Conservation (phyloP, 2,329 filamentous ascomycete genomes). For the Penicillium sp. region DNA sequence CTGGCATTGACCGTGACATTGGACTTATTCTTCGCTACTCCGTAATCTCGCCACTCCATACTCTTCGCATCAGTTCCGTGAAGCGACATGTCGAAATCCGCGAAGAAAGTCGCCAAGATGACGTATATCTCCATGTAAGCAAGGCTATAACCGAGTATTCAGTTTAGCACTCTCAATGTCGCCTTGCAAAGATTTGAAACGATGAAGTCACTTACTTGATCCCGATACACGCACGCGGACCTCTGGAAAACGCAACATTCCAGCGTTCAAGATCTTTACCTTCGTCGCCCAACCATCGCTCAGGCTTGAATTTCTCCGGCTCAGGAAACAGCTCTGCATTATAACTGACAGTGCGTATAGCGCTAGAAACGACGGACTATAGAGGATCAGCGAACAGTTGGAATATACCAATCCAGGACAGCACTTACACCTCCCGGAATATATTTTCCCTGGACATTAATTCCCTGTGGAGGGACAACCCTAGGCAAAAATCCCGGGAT, state of each 20-base stretch:
- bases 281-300: not conserved
- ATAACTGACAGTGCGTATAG: not conserved
- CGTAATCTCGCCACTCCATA: not conserved
- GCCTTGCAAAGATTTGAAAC: no score
- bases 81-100: not conserved
- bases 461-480: not conserved
- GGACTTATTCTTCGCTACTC: not conserved
- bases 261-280: not conserved
- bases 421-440: not conserved
- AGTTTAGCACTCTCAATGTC: not conserved
- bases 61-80: not conserved
- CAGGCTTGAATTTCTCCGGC: not conserved
- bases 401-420: not conserved
- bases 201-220: not conserved
- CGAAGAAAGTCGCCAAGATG: not conserved
- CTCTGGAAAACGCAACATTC: not conserved
- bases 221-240: not conserved
- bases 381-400: not conserved
- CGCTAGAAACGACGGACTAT: not conserved
- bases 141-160: not conserved
- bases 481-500: not conserved
- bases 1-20: not conserved
- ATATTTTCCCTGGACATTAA: not conserved
- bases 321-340: not conserved
- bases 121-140: not conserved